Conservation (phyloP, 495 filamentous ascomycete species). For the Daldinia decipiens region DNA sequence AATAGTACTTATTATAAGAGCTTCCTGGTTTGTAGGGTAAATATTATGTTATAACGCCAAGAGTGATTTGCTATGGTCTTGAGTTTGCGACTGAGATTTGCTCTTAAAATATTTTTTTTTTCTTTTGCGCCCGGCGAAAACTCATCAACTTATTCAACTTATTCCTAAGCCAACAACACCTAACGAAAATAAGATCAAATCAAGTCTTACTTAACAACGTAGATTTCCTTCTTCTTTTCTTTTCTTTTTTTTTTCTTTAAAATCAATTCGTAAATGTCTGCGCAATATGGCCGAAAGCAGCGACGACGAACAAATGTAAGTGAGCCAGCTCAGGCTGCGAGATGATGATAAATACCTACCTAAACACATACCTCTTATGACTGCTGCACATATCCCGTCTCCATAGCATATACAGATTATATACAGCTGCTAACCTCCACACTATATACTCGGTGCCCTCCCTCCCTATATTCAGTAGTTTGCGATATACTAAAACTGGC, state of each 20-base stretch:
- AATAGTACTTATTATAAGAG: constrained; percentile 18
- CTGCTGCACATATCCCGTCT: no score
- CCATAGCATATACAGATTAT: no score
- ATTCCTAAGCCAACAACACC: background rate
- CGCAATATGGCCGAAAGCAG: constrained; percentile 49
- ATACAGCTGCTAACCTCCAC: no score
- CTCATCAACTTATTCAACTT: constrained; percentile 7
- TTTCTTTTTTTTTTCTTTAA: background rate
- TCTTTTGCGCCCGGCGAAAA: constrained; percentile 29
- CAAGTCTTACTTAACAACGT: background rate
- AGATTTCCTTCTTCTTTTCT: background rate
- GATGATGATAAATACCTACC: no score
- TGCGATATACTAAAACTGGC: background rate
- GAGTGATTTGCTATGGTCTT: constrained; percentile 13
- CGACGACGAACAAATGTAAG: constrained; percentile 58
- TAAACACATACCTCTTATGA: background rate
- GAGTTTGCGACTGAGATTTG: constrained; percentile 27
- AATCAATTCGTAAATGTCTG: constrained; percentile 1
- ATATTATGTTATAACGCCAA: background rate
- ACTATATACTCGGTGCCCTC: no score
- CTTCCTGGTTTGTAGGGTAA: background rate
- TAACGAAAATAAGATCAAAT: constrained; percentile 6
- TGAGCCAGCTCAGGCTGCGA: background rate
- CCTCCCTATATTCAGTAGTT: background rate
- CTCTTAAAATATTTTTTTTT: constrained; percentile 23